Evolutionary conservation across 805 yeast genomes (phyloP).

Genomic region (Cyberlindnera americana): DNA sequence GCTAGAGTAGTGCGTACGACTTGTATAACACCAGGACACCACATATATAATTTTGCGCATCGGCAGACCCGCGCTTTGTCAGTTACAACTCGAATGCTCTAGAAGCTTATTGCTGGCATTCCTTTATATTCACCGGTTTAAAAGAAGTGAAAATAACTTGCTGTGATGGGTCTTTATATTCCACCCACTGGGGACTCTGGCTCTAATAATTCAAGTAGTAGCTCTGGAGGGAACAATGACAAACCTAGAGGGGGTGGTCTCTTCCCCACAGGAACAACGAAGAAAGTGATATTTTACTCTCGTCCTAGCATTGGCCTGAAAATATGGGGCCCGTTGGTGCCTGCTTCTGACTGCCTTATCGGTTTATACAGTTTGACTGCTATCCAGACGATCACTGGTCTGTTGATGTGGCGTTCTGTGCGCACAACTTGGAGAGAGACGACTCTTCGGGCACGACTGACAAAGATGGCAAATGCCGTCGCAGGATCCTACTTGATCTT

Average conservation of each 20-base stretch:
- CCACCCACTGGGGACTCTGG: conserved; percentile 1
- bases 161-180: neutral
- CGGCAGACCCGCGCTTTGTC: too few relatives aligned
- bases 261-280: conserved; percentile 3
- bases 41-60: too few relatives aligned
- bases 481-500: conserved; percentile 48
- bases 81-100: neutral
- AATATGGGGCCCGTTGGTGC: conserved; percentile 70
- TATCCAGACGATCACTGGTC: conserved; percentile 50
- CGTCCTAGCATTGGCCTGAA: conserved; percentile 58
- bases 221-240: neutral
- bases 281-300: conserved; percentile 24
- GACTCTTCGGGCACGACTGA: conserved; percentile 28
- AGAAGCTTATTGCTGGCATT: too few relatives aligned
- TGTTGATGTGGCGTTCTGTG: conserved; percentile 27
- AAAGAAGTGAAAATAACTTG: neutral
- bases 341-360: conserved; percentile 60
- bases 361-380: conserved; percentile 53
- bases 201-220: too few relatives aligned
- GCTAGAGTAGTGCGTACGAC: too few relatives aligned
- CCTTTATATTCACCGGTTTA: too few relatives aligned
- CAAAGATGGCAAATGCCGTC: conserved; percentile 31
- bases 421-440: conserved; percentile 26
- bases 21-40: too few relatives aligned
- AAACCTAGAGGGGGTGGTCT: conserved; percentile 1